These are phyloP conservation scores for Pichia sp. DNA, from an alignment of 1,139 yeast species.

Conservation along the genomic window DNA sequence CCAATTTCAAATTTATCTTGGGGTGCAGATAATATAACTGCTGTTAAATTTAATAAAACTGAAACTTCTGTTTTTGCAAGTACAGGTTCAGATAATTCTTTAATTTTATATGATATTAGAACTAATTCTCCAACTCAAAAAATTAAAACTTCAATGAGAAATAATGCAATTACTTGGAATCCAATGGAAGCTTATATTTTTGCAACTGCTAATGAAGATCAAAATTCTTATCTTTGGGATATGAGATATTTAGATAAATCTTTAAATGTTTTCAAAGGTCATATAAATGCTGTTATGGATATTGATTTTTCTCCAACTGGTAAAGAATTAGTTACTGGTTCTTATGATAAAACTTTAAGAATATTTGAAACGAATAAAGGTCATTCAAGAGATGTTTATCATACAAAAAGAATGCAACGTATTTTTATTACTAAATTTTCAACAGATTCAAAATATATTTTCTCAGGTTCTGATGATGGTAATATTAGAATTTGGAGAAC, in stretches of 20 bases:
- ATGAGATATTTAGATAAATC: conserved; percentile 86
- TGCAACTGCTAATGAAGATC: conserved; percentile 92
- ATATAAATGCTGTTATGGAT: conserved; percentile 92
- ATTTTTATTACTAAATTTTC: conserved; percentile 78
- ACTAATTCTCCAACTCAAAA: conserved; percentile 93
- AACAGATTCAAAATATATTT: conserved; percentile 80
- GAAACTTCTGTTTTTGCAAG: conserved; percentile 88
- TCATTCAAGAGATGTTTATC: conserved; percentile 91
- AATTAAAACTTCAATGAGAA: conserved; percentile 73
- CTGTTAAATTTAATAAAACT: conserved; percentile 82
- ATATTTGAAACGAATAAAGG: conserved; percentile 66
- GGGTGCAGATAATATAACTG: conserved; percentile 90
- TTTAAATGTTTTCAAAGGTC: conserved; percentile 84
- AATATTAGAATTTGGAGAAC: conserved; percentile 92
- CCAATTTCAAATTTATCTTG: conserved; percentile 77
- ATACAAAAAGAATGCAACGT: conserved; percentile 96
- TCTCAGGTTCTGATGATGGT: conserved; percentile 94
- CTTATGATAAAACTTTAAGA: conserved; percentile 89
- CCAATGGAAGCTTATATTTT: conserved; percentile 97
- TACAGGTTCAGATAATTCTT: conserved; percentile 87
- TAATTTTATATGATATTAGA: conserved; percentile 84
- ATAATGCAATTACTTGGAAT: conserved; percentile 89
- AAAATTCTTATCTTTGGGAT: conserved; percentile 90
- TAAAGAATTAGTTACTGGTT: conserved; percentile 89
- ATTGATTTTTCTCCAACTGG: conserved; percentile 97